phyloP scores from a whole-genome alignment of 169 alveolate genomes.

The Babesia bigemina region DNA sequence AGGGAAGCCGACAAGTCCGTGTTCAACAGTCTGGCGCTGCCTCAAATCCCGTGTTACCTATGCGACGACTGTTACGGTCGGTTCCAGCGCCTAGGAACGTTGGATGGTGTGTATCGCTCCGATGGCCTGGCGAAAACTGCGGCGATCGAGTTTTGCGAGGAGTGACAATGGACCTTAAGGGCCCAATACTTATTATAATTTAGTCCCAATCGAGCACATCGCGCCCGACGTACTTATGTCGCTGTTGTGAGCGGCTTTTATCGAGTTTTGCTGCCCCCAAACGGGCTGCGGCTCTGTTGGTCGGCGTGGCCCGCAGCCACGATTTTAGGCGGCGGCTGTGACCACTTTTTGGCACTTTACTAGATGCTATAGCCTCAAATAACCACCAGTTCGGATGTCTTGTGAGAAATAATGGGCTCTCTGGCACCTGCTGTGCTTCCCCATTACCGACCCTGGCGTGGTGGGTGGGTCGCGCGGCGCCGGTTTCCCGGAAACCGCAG shows the following conservation, averaged over 20 bases:
- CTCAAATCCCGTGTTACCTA: conserved; percentile 78
- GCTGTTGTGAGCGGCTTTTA: too few relatives aligned
- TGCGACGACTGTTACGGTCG: conserved; percentile 78
- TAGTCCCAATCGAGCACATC: too few relatives aligned
- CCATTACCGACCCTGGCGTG: conserved; percentile 40
- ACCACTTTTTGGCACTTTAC: too few relatives aligned
- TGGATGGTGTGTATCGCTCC: conserved; percentile 28
- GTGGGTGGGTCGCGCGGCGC: conserved; percentile 16
- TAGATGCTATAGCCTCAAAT: too few relatives aligned
- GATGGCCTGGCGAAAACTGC: conserved; percentile 24
- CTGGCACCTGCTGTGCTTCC: conserved; percentile 7
- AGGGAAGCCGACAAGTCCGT: conserved; percentile 71
- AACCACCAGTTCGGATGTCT: too few relatives aligned
- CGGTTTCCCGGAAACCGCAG: not conserved
- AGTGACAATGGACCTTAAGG: not conserved
- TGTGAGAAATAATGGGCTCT: not conserved
- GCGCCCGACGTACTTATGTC: too few relatives aligned
- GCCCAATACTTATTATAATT: too few relatives aligned
- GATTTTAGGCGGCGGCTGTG: too few relatives aligned
- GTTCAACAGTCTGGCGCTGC: conserved; percentile 75
- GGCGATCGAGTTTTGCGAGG: conserved; percentile 13
- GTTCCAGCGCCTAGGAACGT: conserved; percentile 49
- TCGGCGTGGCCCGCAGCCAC: too few relatives aligned
- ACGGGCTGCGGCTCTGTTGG: too few relatives aligned
- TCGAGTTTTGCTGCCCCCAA: too few relatives aligned